Evolutionary conservation across 371 early-diverging fungal genomes (phyloP).

Genomic region (Rhizopus sp.): DNA sequence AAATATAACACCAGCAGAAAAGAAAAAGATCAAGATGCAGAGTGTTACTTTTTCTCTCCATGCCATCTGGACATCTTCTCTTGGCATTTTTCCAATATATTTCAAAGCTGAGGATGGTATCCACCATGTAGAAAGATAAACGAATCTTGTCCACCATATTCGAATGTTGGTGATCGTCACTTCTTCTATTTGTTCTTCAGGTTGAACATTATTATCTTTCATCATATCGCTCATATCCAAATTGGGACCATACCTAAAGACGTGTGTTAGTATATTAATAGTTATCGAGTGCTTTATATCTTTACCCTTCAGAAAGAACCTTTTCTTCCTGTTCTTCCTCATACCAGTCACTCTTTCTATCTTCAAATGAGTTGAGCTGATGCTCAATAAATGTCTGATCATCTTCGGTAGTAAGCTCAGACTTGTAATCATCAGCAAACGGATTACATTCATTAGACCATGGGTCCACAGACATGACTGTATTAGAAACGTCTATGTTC

Average conservation of each 20-base stretch:
- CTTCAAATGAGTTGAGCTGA: conserved; percentile 21
- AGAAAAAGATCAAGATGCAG: conserved; percentile 68
- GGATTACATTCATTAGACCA: conserved; percentile 30
- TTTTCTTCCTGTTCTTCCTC: conserved; percentile 23
- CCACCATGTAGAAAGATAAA: conserved; percentile 75
- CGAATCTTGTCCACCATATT: conserved; percentile 71
- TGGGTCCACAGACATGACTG: conserved; percentile 23
- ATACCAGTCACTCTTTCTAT: conserved; percentile 34
- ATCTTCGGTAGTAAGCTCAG: conserved; percentile 38
- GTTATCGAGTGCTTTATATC: neutral
- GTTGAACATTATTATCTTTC: conserved; percentile 35
- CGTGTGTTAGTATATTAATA: neutral
- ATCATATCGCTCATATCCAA: conserved; percentile 52
- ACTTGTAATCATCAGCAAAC: conserved; percentile 37
- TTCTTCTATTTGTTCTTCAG: conserved; percentile 49
- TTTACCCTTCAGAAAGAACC: conserved; percentile 26
- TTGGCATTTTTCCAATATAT: conserved; percentile 75
- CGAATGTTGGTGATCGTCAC: conserved; percentile 60
- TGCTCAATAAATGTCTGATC: conserved; percentile 32
- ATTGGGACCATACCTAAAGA: conserved; percentile 38
- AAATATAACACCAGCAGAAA: conserved; percentile 55
- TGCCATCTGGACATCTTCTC: conserved; percentile 90
- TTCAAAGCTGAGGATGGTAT: conserved; percentile 65
- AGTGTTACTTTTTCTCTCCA: conserved; percentile 91
- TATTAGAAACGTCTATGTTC: neutral